Percentiles rank a stretch among this genome's conserved stretches.
Evolutionary conservation across 2,329 filamentous ascomycete genomes (phyloP).

Genomic region (Aspergillus novofumigatus): DNA sequence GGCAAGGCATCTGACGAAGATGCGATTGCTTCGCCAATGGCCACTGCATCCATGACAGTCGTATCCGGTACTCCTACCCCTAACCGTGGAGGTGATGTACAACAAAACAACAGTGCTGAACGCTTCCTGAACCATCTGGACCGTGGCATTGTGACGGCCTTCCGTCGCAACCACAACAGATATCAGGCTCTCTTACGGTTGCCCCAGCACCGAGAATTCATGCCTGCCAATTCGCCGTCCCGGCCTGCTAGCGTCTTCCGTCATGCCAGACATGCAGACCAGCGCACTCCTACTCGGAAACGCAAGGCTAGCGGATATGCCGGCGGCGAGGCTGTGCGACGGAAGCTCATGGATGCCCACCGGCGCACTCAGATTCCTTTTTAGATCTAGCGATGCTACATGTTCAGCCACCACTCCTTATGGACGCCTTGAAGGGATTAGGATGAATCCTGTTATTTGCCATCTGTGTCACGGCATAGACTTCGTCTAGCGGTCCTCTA

Average conservation of each 20-base stretch:
- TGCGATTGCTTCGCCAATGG: conserved; percentile 41
- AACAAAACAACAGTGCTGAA: conserved; percentile 36
- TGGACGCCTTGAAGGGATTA: not conserved
- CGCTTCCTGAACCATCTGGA: conserved; percentile 64
- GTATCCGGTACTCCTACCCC: conserved; percentile 33
- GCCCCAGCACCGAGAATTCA: conserved; percentile 44
- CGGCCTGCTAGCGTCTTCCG: conserved; percentile 42
- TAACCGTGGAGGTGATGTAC: conserved; percentile 28
- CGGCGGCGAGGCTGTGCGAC: conserved; percentile 40
- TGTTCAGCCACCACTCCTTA: not conserved
- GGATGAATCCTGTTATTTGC: not conserved
- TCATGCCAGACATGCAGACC: conserved; percentile 37
- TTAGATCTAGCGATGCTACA: conserved; percentile 12
- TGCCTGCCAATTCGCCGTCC: conserved; percentile 42
- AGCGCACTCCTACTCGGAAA: conserved; percentile 39
- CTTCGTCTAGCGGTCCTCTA: not conserved
- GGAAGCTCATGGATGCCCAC: conserved; percentile 42
- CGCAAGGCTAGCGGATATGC: conserved; percentile 35
- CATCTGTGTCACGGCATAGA: conserved; percentile 4
- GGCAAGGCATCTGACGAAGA: conserved; percentile 47
- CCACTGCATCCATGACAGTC: conserved; percentile 40
- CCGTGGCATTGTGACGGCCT: conserved; percentile 69
- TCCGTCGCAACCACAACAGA: conserved; percentile 58
- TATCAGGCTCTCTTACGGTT: conserved; percentile 47
- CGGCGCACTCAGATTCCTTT: conserved; percentile 37